phyloP scores from a whole-genome alignment of 2,329 filamentous ascomycete genomes.

The Trichothecium roseum region DNA sequence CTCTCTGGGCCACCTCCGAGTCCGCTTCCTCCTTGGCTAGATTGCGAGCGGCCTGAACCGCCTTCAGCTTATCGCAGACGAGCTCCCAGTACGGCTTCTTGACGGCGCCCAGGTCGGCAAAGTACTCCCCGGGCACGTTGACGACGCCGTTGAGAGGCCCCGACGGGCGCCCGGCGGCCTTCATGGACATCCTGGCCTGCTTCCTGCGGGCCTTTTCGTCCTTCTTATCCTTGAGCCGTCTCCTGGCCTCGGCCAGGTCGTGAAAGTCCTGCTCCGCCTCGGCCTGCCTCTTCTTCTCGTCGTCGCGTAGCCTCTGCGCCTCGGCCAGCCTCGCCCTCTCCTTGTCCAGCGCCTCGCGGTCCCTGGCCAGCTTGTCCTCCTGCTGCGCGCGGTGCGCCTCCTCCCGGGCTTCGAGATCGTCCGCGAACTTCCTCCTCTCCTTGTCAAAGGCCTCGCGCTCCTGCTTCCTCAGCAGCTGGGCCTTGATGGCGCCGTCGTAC shows the following conservation, averaged over 20 bases:
- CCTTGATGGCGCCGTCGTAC: slow-evolving; percentile 70
- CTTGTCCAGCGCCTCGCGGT: slow-evolving; percentile 22
- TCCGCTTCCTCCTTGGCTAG: slow-evolving; percentile 15
- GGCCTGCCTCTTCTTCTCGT: slow-evolving; percentile 22
- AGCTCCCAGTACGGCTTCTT: slow-evolving; percentile 27
- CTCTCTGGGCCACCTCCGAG: slow-evolving; percentile 15
- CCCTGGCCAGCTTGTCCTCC: slow-evolving; percentile 30
- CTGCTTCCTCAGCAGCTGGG: slow-evolving; percentile 56
- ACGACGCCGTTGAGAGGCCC: slow-evolving; percentile 23
- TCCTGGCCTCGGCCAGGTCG: slow-evolving; percentile 24
- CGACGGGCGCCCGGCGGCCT: slow-evolving; percentile 11
- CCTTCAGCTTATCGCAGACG: slow-evolving; percentile 29
- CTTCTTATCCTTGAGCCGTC: slow-evolving; percentile 27
- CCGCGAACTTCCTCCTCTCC: slow-evolving; percentile 65
- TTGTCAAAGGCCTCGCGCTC: slow-evolving; percentile 66
- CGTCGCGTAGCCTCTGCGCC: slow-evolving; percentile 24
- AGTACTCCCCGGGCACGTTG: slow-evolving; percentile 23
- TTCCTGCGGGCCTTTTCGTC: slow-evolving; percentile 27
- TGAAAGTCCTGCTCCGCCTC: slow-evolving; percentile 27
- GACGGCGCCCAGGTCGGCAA: slow-evolving; percentile 16
- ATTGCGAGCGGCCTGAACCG: slow-evolving; percentile 24
- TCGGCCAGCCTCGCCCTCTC: slow-evolving; percentile 26
- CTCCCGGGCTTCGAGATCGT: slow-evolving; percentile 76
- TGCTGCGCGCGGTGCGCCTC: slow-evolving; percentile 50
- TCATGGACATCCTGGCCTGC: slow-evolving; percentile 24